phyloP scores from a whole-genome alignment of 441 rosid species.

The Pelargonium cotyledonis region DNA sequence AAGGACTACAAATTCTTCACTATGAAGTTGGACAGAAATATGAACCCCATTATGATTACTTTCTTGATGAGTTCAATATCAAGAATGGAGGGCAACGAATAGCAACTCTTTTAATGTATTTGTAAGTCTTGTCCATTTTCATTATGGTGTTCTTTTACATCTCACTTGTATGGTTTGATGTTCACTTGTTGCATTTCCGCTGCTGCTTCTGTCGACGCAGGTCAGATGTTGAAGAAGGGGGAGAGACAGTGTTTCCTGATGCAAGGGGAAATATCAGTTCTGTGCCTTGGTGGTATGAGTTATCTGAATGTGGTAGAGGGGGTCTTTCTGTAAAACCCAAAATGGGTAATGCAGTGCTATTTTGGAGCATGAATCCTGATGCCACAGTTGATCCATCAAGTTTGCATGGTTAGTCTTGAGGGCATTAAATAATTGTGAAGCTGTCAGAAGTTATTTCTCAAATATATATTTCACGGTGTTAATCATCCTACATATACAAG shows the following conservation, averaged over 20 bases:
- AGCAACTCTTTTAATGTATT: constrained; percentile 92
- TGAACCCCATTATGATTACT: constrained; percentile 87
- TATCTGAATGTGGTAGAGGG: constrained; percentile 71
- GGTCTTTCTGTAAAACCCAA: constrained; percentile 86
- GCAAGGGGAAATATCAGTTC: constrained; percentile 65
- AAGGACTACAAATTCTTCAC: constrained; percentile 85
- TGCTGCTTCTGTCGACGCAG: constrained; percentile 31
- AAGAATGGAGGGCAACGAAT: constrained; percentile 87
- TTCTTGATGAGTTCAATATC: constrained; percentile 69
- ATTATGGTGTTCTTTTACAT: neutral
- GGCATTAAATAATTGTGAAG: neutral
- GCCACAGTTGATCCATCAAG: constrained; percentile 71
- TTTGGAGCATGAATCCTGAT: constrained; percentile 94
- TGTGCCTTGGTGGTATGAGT: constrained; percentile 83
- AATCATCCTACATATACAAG: constrained; percentile 15
- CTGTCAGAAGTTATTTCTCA: neutral
- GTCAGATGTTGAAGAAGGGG: constrained; percentile 98
- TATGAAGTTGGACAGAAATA: constrained; percentile 87
- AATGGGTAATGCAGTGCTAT: constrained; percentile 87
- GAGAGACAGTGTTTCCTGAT: constrained; percentile 85
- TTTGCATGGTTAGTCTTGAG: constrained; percentile 61
- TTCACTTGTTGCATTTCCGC: constrained; percentile 9
- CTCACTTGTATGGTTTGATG: neutral
- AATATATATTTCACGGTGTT: too few relatives aligned
- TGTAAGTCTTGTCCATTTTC: constrained; percentile 40